These are phyloP conservation scores for Diplodia mutila DNA, from an alignment of 2,329 filamentous ascomycete species.

Conservation along the genomic window DNA sequence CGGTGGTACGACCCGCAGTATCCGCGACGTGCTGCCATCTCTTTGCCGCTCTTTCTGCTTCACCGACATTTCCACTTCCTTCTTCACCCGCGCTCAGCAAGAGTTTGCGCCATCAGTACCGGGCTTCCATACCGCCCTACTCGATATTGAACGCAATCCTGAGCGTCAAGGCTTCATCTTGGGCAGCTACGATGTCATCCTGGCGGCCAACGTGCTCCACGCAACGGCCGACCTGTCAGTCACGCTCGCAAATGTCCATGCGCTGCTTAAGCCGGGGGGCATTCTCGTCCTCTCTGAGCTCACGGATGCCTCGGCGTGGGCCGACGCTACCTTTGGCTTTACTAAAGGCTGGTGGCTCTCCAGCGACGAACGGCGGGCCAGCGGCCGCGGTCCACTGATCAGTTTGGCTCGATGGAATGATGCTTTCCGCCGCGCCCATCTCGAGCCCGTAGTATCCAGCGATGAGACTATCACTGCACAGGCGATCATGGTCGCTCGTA, in stretches of 20 bases:
- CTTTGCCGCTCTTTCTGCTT: constrained; percentile 15
- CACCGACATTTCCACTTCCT: constrained; percentile 32
- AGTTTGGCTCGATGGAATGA: neutral
- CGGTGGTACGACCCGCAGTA: neutral
- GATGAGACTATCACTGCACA: neutral
- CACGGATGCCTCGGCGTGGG: neutral
- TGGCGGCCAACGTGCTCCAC: constrained; percentile 25
- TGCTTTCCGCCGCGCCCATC: neutral
- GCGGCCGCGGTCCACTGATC: neutral
- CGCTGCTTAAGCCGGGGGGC: constrained; percentile 45
- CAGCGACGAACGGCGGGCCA: neutral
- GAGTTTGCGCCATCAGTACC: neutral
- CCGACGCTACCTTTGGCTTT: neutral
- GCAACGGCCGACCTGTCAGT: constrained; percentile 23
- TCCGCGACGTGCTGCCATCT: neutral
- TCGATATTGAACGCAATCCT: constrained; percentile 21
- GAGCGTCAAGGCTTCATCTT: constrained; percentile 13
- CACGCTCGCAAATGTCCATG: constrained; percentile 27
- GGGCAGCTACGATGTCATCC: constrained; percentile 9
- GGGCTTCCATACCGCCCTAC: neutral
- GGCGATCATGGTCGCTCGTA: neutral
- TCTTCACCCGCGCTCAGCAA: constrained; percentile 27
- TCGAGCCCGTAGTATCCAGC: neutral
- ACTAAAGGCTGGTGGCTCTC: neutral
- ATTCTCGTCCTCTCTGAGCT: constrained; percentile 41